Evolutionary conservation across 2,329 filamentous ascomycete genomes (phyloP), one percentile per base, ranked within the genome.

Genomic region (Colletotrichum sp.): DNA sequence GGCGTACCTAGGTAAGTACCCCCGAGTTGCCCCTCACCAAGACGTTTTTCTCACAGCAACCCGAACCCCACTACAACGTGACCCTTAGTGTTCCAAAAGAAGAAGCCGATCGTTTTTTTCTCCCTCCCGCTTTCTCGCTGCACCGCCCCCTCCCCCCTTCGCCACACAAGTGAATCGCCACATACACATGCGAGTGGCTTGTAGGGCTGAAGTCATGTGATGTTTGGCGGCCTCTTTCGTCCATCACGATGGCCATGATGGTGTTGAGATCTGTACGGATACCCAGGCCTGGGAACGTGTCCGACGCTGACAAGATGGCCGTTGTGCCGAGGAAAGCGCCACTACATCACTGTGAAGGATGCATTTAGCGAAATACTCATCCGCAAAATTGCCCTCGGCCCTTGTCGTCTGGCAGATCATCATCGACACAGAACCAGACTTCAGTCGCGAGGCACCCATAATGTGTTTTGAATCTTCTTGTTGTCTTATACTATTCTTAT

Each of bases 161-260:
- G 43, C 43, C 43, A 48, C 10, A 26, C 12, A 6, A 16, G 26
- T 57, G 21, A 39, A 39, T 60, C 30, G 72, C 72, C 72, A 71
- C 71, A 70, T 4, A 71, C 66, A 70, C 3, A 4, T 52, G 16
- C 21, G 8, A n/a, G 28, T 72, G 63, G 60, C 68, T 75, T 48
- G n/a, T 72, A 64, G 73, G 69, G 73, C 73, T 72, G 69, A 72
- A 14, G 52, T 72, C 73, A 75, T 75, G 73, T 75, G 73, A 75
- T 26, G 26, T 26, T 4, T 1, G 68, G 36, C 68, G 55, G 68
- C 60, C 72, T 74, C 57, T 21, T 7, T 30, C 65, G 52, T 57
- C 13, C 43, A 48, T 48, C 43, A 48, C 43, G 6, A 48, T 48
- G n/a, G 16, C n/a, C 43, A 48, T 13, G 28, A 61, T 32, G 30